phyloP scores from a whole-genome alignment of 805 yeast species.

The Ogataea chonburiensis region DNA sequence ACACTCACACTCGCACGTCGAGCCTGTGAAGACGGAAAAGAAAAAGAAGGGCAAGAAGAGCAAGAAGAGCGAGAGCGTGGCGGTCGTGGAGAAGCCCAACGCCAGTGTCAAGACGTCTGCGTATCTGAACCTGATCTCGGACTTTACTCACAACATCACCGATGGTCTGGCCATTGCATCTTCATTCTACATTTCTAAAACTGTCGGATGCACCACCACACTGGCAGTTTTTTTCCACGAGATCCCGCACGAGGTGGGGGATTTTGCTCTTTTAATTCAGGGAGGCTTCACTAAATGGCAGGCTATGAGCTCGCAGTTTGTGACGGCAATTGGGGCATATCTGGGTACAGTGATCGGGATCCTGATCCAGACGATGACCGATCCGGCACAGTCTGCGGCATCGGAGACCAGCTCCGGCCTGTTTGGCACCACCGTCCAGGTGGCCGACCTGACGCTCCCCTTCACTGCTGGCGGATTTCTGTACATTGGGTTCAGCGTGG shows the following conservation, averaged over 20 bases:
- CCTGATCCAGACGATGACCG: constrained; percentile 41
- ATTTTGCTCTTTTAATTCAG: constrained; percentile 67
- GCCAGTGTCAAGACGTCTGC: constrained; percentile 51
- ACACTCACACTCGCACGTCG: constrained; percentile 40
- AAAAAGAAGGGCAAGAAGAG: constrained; percentile 18
- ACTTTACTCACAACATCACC: constrained; percentile 70
- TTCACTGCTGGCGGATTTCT: constrained; percentile 76
- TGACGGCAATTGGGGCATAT: constrained; percentile 64
- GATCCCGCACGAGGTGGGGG: constrained; percentile 80
- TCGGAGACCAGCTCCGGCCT: constrained; percentile 13
- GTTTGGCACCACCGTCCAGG: constrained; percentile 50
- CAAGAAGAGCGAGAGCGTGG: constrained; percentile 17
- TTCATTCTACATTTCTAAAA: constrained; percentile 58
- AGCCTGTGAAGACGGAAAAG: constrained; percentile 16
- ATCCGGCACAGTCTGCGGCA: constrained; percentile 4
- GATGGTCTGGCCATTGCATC: constrained; percentile 77
- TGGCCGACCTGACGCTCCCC: constrained; percentile 58
- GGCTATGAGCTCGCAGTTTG: constrained; percentile 64
- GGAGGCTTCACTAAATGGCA: constrained; percentile 67
- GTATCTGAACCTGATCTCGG: constrained; percentile 65
- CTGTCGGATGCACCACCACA: constrained; percentile 66
- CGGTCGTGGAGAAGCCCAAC: constrained; percentile 36
- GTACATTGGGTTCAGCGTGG: constrained; percentile 73
- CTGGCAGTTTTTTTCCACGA: constrained; percentile 75
- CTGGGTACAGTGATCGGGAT: constrained; percentile 68